Evolutionary conservation across 2,329 filamentous ascomycete genomes (phyloP).

Genomic region (Ilyonectria destructans): DNA sequence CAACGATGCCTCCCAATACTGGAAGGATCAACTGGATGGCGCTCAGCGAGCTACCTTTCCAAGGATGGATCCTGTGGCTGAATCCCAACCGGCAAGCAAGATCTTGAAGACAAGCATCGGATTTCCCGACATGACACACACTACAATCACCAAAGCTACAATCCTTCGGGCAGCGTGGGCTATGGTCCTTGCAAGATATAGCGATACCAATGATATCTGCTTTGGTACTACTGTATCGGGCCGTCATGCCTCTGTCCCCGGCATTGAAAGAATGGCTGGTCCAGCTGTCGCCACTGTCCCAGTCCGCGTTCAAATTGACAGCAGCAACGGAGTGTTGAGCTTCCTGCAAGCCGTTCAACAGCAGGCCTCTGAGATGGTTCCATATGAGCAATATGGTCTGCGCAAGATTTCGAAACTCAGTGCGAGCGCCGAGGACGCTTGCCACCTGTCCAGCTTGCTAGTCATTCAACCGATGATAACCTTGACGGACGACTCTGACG

Average conservation of each 20-base stretch:
- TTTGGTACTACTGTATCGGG: constrained; percentile 15
- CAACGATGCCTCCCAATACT: neutral
- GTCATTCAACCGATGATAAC: constrained; percentile 25
- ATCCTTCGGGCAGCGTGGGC: constrained; percentile 20
- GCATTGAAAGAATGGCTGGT: constrained; percentile 41
- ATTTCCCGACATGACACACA: constrained; percentile 5
- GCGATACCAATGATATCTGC: constrained; percentile 12
- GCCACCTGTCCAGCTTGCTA: constrained; percentile 24
- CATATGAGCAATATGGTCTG: constrained; percentile 34
- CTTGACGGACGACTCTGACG: neutral
- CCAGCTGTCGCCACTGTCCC: constrained; percentile 54
- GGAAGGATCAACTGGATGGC: constrained; percentile 12
- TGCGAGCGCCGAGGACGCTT: constrained; percentile 17
- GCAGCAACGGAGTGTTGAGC: constrained; percentile 48
- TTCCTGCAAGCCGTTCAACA: constrained; percentile 57
- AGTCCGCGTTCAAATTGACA: constrained; percentile 48
- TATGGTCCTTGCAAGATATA: constrained; percentile 12
- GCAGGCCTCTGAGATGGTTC: constrained; percentile 31
- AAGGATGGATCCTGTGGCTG: neutral
- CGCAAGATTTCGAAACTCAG: constrained; percentile 38
- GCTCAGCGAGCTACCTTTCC: constrained; percentile 15
- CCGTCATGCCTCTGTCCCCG: constrained; percentile 35
- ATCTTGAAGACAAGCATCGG: constrained; percentile 5
- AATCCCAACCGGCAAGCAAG: constrained; percentile 8
- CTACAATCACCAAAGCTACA: constrained; percentile 8